Evolutionary conservation across 73 alveolate genomes (phyloP).

Genomic region (Tetrahymena malaccensis): DNA sequence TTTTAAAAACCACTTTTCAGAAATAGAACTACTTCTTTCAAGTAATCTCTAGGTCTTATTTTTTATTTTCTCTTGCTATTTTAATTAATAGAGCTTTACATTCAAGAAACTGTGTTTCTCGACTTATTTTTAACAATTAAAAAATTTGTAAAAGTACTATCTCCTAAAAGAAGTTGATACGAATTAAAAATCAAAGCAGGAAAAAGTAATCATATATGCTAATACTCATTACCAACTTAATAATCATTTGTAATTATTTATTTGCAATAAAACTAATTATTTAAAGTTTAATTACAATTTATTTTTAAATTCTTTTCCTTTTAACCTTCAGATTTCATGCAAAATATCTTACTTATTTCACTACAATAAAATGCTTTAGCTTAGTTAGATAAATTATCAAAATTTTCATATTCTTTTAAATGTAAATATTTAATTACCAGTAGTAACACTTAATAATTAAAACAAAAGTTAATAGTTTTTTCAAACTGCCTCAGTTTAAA

Average conservation of each 20-base stretch:
- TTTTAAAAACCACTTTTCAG: not conserved
- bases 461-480: too few relatives aligned
- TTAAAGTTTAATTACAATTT: not conserved
- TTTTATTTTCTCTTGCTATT: not conserved
- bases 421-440: not conserved
- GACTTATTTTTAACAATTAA: not conserved
- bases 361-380: not conserved
- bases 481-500: too few relatives aligned
- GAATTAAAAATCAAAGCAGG: not conserved
- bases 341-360: too few relatives aligned
- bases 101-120: not conserved
- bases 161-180: not conserved
- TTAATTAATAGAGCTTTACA: not conserved
- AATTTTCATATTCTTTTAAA: too few relatives aligned
- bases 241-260: too few relatives aligned
- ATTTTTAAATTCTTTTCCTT: not conserved
- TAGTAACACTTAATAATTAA: not conserved
- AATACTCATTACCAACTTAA: not conserved
- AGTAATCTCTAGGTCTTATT: not conserved
- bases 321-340: not conserved
- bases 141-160: not conserved
- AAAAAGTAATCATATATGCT: not conserved
- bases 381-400: too few relatives aligned
- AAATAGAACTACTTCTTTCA: not conserved
- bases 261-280: not conserved